Conservation (phyloP, 352 stramenopile genomes). For the Globisporangium echinulatum region DNA sequence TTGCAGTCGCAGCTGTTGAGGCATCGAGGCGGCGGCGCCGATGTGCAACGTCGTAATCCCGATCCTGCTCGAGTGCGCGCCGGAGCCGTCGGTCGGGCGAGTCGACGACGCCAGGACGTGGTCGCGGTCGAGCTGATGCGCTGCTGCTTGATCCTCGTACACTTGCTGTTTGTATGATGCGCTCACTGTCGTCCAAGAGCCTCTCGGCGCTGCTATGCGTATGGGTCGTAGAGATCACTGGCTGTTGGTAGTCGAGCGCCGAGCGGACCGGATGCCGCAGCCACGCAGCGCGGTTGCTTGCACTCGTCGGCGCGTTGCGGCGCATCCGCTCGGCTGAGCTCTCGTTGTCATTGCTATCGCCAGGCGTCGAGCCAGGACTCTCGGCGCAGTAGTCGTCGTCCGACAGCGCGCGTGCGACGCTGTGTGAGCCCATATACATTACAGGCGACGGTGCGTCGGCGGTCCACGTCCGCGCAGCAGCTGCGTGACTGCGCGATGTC, state of each 20-base stretch:
- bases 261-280: conserved; percentile 16
- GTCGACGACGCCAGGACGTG: conserved; percentile 8
- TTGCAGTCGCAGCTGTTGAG: not conserved
- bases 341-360: conserved; percentile 1
- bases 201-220: too few species aligned
- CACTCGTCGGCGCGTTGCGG: not conserved
- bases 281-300: conserved; percentile 1
- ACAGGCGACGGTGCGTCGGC: not conserved
- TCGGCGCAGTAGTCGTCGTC: conserved; percentile 57
- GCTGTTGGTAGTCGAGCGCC: conserved; percentile 17
- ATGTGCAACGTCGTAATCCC: conserved; percentile 9
- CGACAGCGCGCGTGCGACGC: conserved; percentile 6
- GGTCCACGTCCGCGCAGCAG: not conserved
- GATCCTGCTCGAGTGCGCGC: conserved; percentile 10
- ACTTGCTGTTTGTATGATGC: not conserved
- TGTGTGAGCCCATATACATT: not conserved
- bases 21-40: not conserved
- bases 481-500: conserved; percentile 4
- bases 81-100: conserved; percentile 12
- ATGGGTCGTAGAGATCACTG: too few species aligned
- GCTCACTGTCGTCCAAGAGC: too few species aligned
- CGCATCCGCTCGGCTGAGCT: not conserved
- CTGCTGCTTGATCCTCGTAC: not conserved
- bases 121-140: conserved; percentile 4
- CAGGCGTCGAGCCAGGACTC: conserved; percentile 33